Conservation (phyloP, 257 asterid species). For the Linaria vulgaris region DNA sequence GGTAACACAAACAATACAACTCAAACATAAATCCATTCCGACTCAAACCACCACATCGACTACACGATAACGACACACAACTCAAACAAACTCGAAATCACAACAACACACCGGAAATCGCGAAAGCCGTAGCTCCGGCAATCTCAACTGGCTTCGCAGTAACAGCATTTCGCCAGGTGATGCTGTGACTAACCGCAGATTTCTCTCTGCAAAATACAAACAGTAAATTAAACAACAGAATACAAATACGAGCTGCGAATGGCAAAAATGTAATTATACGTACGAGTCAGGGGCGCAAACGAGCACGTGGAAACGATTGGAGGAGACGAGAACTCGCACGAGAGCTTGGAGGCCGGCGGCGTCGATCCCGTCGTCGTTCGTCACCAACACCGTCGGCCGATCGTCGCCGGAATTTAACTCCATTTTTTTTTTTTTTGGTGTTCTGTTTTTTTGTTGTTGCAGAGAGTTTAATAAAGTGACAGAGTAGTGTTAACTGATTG, state of each 20-base stretch:
- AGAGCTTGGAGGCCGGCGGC: conserved; percentile 83
- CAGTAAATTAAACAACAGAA: too few relatives aligned
- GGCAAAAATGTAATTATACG: neutral
- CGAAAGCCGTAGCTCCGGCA: conserved; percentile 70
- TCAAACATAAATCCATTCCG: too few relatives aligned
- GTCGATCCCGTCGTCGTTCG: conserved; percentile 93
- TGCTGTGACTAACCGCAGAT: conserved; percentile 87
- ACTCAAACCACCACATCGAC: neutral
- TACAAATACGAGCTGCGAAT: too few relatives aligned
- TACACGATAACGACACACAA: neutral
- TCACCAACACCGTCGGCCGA: conserved; percentile 72
- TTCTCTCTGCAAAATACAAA: conserved; percentile 55
- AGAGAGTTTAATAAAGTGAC: too few relatives aligned
- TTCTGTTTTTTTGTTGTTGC: neutral
- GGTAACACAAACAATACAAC: too few relatives aligned
- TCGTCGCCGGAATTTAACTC: conserved; percentile 32
- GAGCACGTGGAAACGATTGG: conserved; percentile 66
- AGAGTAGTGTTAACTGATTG: too few relatives aligned
- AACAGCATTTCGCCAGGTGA: conserved; percentile 62
- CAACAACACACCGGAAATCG: conserved; percentile 71
- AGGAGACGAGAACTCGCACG: conserved; percentile 60
- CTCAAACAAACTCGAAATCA: conserved; percentile 12
- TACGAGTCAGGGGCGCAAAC: conserved; percentile 95
- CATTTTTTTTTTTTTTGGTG: conserved; percentile 29
- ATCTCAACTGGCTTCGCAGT: conserved; percentile 68